Conservation (phyloP, 176 grass and related monocot genomes). For the Secale cereale region DNA sequence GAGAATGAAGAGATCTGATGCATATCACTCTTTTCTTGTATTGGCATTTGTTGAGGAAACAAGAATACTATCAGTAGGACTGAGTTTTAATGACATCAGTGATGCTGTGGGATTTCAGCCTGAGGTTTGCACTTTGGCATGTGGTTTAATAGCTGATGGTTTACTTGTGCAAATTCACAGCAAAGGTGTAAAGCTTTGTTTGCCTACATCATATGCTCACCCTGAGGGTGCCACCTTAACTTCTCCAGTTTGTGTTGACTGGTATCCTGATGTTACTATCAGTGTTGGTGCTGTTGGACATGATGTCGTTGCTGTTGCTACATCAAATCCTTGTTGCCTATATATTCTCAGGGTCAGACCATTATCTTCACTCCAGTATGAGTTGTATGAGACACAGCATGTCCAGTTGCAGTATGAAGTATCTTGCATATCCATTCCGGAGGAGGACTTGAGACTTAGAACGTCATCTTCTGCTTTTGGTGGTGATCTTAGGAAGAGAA, state of each 20-base stretch:
- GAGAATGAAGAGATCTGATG: conserved; percentile 85
- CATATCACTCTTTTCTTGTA: conserved; percentile 94
- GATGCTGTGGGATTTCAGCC: conserved; percentile 85
- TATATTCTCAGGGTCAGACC: conserved; percentile 67
- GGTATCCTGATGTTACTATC: conserved; percentile 79
- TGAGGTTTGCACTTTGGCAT: conserved; percentile 94
- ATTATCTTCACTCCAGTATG: conserved; percentile 63
- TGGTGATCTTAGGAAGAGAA: conserved; percentile 24
- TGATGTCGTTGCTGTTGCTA: conserved; percentile 79
- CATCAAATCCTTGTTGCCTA: conserved; percentile 90
- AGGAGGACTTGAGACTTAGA: conserved; percentile 28
- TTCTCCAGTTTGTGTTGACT: conserved; percentile 62
- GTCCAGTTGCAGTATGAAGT: conserved; percentile 73
- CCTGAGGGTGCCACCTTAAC: conserved; percentile 60
- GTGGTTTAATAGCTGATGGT: conserved; percentile 80
- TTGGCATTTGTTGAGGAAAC: conserved; percentile 98
- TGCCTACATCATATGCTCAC: conserved; percentile 78
- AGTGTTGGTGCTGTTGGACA: conserved; percentile 87
- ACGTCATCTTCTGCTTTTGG: conserved; percentile 27
- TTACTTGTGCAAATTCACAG: conserved; percentile 92
- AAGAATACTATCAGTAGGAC: conserved; percentile 91
- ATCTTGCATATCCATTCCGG: conserved; percentile 88
- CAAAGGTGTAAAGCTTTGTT: conserved; percentile 84
- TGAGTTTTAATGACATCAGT: conserved; percentile 95
- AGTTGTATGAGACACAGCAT: conserved; percentile 67